Conservation (phyloP, 495 filamentous ascomycete species). For the Jackrogersella multiformis region DNA sequence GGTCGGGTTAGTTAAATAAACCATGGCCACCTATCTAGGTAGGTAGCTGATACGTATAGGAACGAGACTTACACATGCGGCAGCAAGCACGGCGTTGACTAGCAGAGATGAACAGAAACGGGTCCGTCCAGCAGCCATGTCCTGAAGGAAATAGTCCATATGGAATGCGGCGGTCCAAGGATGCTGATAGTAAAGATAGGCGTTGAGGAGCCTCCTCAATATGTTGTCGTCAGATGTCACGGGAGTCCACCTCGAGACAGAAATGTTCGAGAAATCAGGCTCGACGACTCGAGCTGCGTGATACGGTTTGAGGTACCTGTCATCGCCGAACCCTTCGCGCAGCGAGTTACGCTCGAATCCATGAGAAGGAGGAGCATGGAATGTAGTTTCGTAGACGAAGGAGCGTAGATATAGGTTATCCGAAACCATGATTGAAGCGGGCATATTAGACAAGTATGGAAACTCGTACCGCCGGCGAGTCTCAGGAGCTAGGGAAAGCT, state of each 20-base stretch:
- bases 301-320: slow-evolving; percentile 50
- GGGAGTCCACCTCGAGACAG: slow-evolving; percentile 49
- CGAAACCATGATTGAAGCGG: slow-evolving; percentile 38
- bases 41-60: background rate
- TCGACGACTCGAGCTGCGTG: slow-evolving; percentile 46
- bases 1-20: background rate
- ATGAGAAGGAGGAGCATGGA: slow-evolving; percentile 16
- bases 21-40: background rate
- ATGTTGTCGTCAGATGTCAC: slow-evolving; percentile 48
- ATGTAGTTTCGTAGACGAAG: slow-evolving; percentile 46
- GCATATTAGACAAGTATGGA: slow-evolving; percentile 52
- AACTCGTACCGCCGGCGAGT: slow-evolving; percentile 53
- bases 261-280: slow-evolving; percentile 44
- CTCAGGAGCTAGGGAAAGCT: slow-evolving; percentile 51
- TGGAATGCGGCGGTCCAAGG: slow-evolving; percentile 49
- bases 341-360: slow-evolving; percentile 11
- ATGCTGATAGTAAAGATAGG: slow-evolving; percentile 53
- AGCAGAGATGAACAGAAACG: slow-evolving; percentile 52
- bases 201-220: slow-evolving; percentile 47
- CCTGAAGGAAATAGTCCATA: slow-evolving; percentile 51
- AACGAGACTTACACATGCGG: slow-evolving; percentile 49
- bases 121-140: slow-evolving; percentile 42
- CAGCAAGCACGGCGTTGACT: slow-evolving; percentile 50
- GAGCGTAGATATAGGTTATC: slow-evolving; percentile 53
- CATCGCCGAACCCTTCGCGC: slow-evolving; percentile 26